Evolutionary conservation across 371 early-diverging fungal genomes (phyloP).

Genomic region (Syncephalis plumigaleata): DNA sequence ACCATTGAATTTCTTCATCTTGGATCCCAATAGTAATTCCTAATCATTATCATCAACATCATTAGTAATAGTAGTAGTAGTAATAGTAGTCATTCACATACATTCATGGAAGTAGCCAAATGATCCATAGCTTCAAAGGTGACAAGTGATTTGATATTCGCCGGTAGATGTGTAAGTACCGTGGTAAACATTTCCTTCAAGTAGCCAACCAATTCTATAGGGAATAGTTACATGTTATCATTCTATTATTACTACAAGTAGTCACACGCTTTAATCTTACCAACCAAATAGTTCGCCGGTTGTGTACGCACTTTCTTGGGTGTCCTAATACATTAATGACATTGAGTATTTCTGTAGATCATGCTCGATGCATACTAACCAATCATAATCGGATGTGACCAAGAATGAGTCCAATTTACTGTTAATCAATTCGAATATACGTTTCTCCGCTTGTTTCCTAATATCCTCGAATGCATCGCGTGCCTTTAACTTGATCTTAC

Average conservation of each 20-base stretch:
- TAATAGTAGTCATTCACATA: constrained; percentile 16
- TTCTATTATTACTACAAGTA: neutral
- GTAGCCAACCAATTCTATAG: constrained; percentile 46
- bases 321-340: constrained; percentile 8
- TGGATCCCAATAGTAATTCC: constrained; percentile 38
- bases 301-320: constrained; percentile 9
- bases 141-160: constrained; percentile 40
- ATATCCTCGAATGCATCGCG: constrained; percentile 55
- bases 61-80: neutral
- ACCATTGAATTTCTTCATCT: constrained; percentile 37
- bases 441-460: constrained; percentile 48
- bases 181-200: constrained; percentile 49
- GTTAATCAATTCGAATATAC: constrained; percentile 64
- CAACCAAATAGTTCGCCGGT: constrained; percentile 46
- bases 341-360: constrained; percentile 1
- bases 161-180: constrained; percentile 47
- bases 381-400: constrained; percentile 67
- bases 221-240: neutral
- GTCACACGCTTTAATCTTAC: constrained; percentile 8
- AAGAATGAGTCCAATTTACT: constrained; percentile 66
- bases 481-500: constrained; percentile 45
- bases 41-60: constrained; percentile 8
- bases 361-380: constrained; percentile 17
- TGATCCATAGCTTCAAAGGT: constrained; percentile 65
- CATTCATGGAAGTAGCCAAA: constrained; percentile 37